Base-by-base conservation (phyloP, 176 grass and related monocot species). In the Zoysia japonica region DNA sequence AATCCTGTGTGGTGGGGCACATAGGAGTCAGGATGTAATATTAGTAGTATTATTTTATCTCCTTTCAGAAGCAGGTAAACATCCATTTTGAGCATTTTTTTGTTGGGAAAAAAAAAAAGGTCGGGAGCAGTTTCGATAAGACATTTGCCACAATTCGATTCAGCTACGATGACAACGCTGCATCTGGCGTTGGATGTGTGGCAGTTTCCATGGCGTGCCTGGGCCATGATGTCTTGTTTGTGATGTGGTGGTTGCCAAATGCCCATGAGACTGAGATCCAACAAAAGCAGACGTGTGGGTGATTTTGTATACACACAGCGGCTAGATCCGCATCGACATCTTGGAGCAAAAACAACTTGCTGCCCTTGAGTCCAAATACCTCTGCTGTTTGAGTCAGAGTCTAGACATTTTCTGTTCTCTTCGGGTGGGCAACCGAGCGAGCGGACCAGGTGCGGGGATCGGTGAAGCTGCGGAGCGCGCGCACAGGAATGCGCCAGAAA, bases 131-230 rank as follows among this genome's bases (percentile, higher is more conserved):
- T 16, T 42, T 38, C 4, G 69, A 74, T 28, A 16, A 41, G 61
- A 74, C 61, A 17, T 35, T 28, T 28, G 48, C 12, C 28, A 5
- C 39, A 80, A 50, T 44, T 6, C 52, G 28, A 42, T 12, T 53
- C 61, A 3, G 52, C 20, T 19, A 61, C 63, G 49, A 70, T 62
- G 78, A 7, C 7, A 46, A 6, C 35, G 47, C 47, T 56, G 37
- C 57, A 43, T 61, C 38, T 74, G 77, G 70, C 61, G 8, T 49
- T 42, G 10, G 68, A 85, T 35, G 60, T 47, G 75, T 43, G 69
- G 28, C 76, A 12, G 68, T 59, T 57, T 85, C 76, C 13, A 28
- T 49, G 57, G 38, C 73, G 72, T 40, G 15, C 50, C 59, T 12
- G 59, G 44, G n/a, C 38, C 57, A 15, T 9, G 46, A 35, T 11